Evolutionary conservation across 352 stramenopile species (phyloP).

Genomic region (Phytophthora macrochlamydospora): DNA sequence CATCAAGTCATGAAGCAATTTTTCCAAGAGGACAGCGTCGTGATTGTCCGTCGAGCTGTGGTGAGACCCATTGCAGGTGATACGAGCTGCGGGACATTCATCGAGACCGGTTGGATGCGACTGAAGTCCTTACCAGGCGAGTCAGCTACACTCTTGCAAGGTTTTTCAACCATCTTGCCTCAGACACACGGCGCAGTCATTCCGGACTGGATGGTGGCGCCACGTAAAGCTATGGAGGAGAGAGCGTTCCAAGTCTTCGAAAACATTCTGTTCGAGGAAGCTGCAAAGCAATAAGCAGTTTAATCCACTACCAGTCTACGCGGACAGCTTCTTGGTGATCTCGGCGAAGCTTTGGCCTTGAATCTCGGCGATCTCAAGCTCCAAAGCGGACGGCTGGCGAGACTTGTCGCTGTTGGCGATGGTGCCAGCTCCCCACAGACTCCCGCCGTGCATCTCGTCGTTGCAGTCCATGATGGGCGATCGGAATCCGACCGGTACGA

Average conservation of each 20-base stretch:
- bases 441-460: slow-evolving; percentile 17
- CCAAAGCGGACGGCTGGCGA: slow-evolving; percentile 14
- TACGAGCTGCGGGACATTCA: background rate
- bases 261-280: slow-evolving; percentile 26
- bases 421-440: slow-evolving; percentile 14
- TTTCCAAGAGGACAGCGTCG: slow-evolving; percentile 4
- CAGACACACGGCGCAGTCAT: background rate
- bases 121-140: background rate
- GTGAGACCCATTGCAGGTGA: background rate
- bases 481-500: slow-evolving; percentile 18
- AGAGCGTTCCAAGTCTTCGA: slow-evolving; percentile 15
- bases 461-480: slow-evolving; percentile 14
- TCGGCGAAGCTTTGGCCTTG: slow-evolving; percentile 16
- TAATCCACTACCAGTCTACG: slow-evolving; percentile 1
- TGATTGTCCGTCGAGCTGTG: background rate
- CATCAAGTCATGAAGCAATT: background rate
- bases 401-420: slow-evolving; percentile 9
- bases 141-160: background rate
- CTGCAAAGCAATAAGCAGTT: slow-evolving; percentile 6
- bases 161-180: background rate
- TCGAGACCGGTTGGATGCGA: background rate
- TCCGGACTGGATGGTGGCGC: background rate
- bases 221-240: background rate
- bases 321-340: slow-evolving; percentile 12
- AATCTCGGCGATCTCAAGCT: slow-evolving; percentile 10